Conservation (phyloP, 2,329 filamentous ascomycete species). For the Epichloe hybrida region DNA sequence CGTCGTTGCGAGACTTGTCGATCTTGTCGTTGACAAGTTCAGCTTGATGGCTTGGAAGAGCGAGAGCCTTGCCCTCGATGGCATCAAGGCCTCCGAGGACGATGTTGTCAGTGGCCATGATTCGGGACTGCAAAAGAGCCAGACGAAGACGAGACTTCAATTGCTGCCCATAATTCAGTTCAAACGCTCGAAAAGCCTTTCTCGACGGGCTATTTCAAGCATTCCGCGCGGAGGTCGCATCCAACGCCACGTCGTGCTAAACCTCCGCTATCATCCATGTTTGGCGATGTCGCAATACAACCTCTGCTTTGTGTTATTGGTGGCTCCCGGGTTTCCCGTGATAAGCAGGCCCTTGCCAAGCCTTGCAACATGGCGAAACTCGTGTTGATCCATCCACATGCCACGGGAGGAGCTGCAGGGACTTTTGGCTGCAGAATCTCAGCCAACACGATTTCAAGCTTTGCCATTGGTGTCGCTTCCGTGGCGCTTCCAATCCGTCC, state of each 20-base stretch:
- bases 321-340: too few species aligned
- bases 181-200: background rate
- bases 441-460: too few species aligned
- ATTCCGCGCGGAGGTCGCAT: background rate
- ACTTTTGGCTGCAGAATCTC: background rate
- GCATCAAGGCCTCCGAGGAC: background rate
- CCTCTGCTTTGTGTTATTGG: background rate
- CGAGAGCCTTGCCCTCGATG: background rate
- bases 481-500: too few species aligned
- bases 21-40: background rate
- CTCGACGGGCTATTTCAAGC: background rate
- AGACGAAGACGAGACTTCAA: background rate
- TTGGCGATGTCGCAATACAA: background rate
- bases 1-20: background rate
- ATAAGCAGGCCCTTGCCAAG: too few species aligned
- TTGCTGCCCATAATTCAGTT: background rate
- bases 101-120: background rate
- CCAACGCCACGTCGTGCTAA: background rate
- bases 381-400: background rate
- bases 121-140: background rate
- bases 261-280: background rate
- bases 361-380: too few species aligned
- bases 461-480: too few species aligned
- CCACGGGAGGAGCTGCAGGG: background rate
- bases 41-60: background rate